Conservation (phyloP, 2,329 filamentous ascomycete species). For the Colletotrichum sp. region DNA sequence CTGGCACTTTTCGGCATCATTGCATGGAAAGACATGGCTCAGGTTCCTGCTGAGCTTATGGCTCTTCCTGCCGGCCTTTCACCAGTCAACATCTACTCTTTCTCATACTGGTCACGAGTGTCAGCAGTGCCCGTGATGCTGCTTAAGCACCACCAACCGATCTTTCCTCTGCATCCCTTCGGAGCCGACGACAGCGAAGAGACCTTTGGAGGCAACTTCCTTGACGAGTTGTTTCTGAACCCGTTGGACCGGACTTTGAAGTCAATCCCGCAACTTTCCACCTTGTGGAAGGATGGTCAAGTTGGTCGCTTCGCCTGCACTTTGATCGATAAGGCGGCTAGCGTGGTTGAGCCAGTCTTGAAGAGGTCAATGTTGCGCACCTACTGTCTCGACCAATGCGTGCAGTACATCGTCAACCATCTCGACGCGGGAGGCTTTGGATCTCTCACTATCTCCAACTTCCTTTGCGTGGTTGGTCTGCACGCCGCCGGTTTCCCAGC, state of each 20-base stretch:
- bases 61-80: neutral
- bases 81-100: conserved; percentile 1
- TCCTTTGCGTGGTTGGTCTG: neutral
- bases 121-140: neutral
- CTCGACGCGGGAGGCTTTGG: neutral
- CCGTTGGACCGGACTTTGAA: neutral
- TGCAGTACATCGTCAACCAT: neutral
- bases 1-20: neutral
- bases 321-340: neutral
- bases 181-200: neutral
- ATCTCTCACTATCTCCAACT: neutral
- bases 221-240: neutral
- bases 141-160: neutral
- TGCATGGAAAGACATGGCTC: conserved; percentile 3
- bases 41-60: conserved; percentile 1
- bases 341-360: neutral
- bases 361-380: neutral
- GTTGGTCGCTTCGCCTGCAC: neutral
- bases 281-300: neutral
- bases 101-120: conserved; percentile 3
- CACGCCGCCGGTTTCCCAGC: neutral
- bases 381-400: neutral
- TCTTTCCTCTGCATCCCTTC: neutral
- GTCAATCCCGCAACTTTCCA: neutral
- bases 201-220: neutral